Evolutionary conservation across 2,329 filamentous ascomycete species (phyloP).

Genomic region (Sphaerulina vaccinii): DNA sequence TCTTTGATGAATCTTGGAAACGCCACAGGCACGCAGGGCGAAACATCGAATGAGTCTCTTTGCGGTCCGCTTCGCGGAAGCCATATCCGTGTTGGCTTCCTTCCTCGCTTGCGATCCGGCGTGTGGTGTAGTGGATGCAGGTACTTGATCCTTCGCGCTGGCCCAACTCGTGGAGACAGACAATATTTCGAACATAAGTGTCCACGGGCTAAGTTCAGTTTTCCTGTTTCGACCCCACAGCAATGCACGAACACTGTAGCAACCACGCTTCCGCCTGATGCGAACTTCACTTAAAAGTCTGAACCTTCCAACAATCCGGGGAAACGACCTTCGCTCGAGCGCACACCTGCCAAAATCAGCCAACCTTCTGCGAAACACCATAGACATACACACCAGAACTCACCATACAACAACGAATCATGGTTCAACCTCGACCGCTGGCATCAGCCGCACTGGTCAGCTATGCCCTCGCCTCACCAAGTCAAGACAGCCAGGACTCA

Average conservation of each 20-base stretch:
- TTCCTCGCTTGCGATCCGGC: background rate
- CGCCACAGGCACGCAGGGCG: background rate
- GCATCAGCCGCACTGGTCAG: background rate
- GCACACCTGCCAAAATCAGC: background rate
- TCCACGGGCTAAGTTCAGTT: background rate
- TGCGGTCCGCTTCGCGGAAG: background rate
- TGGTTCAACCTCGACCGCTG: background rate
- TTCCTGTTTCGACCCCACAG: too few relatives aligned
- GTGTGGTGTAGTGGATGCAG: background rate
- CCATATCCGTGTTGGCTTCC: background rate
- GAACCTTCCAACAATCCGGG: background rate
- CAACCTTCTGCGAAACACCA: background rate
- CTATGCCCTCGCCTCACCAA: background rate
- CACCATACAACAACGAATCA: background rate
- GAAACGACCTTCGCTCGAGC: background rate
- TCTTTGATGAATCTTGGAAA: background rate
- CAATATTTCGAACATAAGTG: background rate
- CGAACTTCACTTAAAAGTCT: background rate
- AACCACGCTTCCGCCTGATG: background rate
- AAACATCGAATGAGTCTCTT: background rate
- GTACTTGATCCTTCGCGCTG: background rate
- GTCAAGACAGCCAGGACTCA: conserved; percentile 3
- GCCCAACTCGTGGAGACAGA: background rate
- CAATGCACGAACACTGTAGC: too few relatives aligned
- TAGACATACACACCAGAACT: background rate